phyloP scores from a whole-genome alignment of 768 basidiomycete species.

The Auriscalpium vulgare region DNA sequence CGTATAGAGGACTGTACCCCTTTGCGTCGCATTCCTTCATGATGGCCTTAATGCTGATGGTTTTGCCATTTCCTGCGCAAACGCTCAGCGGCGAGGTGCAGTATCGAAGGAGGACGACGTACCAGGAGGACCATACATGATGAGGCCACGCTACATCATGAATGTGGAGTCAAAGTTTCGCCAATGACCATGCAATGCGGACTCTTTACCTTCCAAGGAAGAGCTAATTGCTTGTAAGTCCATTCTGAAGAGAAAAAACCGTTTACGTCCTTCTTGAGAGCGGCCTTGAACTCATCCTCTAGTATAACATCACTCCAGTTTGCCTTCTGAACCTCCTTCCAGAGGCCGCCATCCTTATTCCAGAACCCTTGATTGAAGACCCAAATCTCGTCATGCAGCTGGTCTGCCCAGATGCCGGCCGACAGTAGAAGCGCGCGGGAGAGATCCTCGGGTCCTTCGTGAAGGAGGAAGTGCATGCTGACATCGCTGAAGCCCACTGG shows the following conservation, averaged over 20 bases:
- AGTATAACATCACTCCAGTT: conserved; percentile 73
- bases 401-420: conserved; percentile 42
- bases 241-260: conserved; percentile 74
- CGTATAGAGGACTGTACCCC: conserved; percentile 66
- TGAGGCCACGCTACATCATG: conserved; percentile 57
- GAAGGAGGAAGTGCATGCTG: conserved; percentile 43
- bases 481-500: conserved; percentile 15
- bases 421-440: conserved; percentile 44
- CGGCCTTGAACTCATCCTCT: conserved; percentile 58
- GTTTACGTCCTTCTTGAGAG: conserved; percentile 63
- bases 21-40: conserved; percentile 64
- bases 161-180: neutral
- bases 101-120: conserved; percentile 3
- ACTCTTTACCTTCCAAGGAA: conserved; percentile 70
- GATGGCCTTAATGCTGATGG: conserved; percentile 73
- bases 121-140: conserved; percentile 80
- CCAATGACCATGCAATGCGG: neutral
- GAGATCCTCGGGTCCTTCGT: conserved; percentile 50
- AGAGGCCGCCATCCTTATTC: conserved; percentile 54
- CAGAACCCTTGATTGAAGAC: conserved; percentile 69
- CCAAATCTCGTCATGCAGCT: conserved; percentile 64
- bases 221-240: conserved; percentile 64
- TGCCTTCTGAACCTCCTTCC: conserved; percentile 41
- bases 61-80: conserved; percentile 68
- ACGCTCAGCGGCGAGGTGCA: neutral